phyloP scores from a whole-genome alignment of 2,329 filamentous ascomycete species.

The Pseudogymnoascus sp. region DNA sequence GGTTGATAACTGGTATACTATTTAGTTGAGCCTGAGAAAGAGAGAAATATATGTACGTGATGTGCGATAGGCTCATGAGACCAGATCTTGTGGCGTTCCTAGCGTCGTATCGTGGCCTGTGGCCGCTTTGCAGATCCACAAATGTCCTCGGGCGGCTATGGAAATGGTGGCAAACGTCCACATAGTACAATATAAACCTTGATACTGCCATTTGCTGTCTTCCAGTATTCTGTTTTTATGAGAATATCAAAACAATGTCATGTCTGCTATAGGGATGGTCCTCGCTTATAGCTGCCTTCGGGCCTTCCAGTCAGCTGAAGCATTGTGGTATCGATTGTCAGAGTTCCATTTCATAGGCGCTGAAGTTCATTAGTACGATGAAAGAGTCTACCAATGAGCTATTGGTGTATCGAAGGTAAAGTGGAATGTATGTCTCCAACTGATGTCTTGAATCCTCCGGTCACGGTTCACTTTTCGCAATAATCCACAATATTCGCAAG shows the following conservation, averaged over 20 bases:
- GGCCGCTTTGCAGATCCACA: not conserved
- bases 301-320: not conserved
- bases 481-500: conserved; percentile 12
- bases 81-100: not conserved
- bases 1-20: not conserved
- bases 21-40: not conserved
- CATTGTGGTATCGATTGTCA: not conserved
- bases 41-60: not conserved
- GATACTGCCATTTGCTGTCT: not conserved
- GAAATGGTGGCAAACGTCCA: not conserved
- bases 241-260: not conserved
- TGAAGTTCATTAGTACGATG: not conserved
- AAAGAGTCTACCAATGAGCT: not conserved
- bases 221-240: not conserved
- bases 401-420: not conserved
- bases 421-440: too few species aligned
- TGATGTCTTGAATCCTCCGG: not conserved
- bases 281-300: not conserved
- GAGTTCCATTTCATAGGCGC: not conserved
- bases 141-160: not conserved
- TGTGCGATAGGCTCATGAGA: conserved; percentile 1
- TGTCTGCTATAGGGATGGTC: not conserved
- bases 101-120: not conserved
- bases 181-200: not conserved
- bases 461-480: not conserved